A percentile compares a stretch with the other conserved stretches of the same genome.
Conservation (phyloP, 2,329 filamentous ascomycete genomes). For the Juglanconis sp. region DNA sequence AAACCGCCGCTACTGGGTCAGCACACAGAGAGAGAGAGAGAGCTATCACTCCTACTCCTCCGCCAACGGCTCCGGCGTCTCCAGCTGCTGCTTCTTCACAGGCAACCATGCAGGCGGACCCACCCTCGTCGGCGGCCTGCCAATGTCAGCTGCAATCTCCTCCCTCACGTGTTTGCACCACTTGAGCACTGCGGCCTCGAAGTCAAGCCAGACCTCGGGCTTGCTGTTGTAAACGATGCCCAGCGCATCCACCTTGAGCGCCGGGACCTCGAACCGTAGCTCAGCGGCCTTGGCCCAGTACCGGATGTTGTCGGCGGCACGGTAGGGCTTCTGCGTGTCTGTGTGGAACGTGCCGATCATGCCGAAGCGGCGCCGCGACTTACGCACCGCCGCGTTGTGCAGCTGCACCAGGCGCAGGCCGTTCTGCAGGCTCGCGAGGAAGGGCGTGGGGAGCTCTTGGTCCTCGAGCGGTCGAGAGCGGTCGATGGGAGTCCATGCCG, state of each 20-base stretch:
- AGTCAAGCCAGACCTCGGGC: conserved; percentile 70
- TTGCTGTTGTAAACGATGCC: conserved; percentile 76
- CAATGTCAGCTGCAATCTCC: conserved; percentile 70
- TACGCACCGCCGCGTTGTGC: conserved; percentile 84
- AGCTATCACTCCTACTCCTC: conserved; percentile 6
- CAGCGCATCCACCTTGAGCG: conserved; percentile 76
- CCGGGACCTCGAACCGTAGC: conserved; percentile 81
- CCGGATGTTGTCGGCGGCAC: conserved; percentile 86
- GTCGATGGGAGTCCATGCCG: conserved; percentile 63
- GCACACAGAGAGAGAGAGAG: background rate
- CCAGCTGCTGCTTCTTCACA: conserved; percentile 10
- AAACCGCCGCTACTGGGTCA: too few relatives aligned
- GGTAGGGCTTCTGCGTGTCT: conserved; percentile 93
- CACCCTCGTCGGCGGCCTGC: conserved; percentile 16
- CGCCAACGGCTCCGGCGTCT: conserved; percentile 2
- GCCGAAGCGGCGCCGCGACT: conserved; percentile 82
- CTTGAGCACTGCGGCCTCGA: conserved; percentile 76
- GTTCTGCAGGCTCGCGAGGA: conserved; percentile 71
- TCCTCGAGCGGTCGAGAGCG: conserved; percentile 20
- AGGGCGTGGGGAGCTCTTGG: conserved; percentile 62
- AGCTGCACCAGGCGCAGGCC: conserved; percentile 79
- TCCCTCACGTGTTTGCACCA: conserved; percentile 83
- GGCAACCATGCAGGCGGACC: conserved; percentile 14
- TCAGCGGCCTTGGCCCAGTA: conserved; percentile 97
- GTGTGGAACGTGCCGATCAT: conserved; percentile 84